These are phyloP conservation scores for Penicillium sp. DNA, from an alignment of 2,329 filamentous ascomycete species.

Conservation along the genomic window DNA sequence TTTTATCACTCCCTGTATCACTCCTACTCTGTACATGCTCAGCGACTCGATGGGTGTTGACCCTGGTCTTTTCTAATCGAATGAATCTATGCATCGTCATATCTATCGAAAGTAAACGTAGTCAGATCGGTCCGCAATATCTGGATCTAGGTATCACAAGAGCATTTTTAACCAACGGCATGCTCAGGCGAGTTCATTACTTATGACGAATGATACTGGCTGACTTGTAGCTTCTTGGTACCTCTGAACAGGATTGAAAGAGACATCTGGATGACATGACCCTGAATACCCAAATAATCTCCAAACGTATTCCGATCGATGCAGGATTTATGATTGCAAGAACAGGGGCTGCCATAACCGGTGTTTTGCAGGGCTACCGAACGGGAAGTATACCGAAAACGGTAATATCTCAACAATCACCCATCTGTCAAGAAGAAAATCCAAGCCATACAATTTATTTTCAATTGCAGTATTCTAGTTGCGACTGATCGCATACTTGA, in stretches of 20 bases:
- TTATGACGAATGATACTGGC: background rate
- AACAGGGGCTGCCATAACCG: too few species aligned
- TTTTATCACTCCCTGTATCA: slow-evolving; percentile 28
- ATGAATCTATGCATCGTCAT: slow-evolving; percentile 30
- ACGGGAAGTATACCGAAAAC: background rate
- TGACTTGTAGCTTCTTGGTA: background rate
- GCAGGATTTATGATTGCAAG: too few species aligned
- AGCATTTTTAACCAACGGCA: background rate
- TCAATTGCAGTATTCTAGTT: too few species aligned
- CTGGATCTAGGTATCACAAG: background rate
- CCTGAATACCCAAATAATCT: too few species aligned
- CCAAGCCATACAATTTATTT: too few species aligned
- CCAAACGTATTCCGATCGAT: too few species aligned
- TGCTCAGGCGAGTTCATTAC: background rate
- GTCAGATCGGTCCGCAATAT: too few species aligned
- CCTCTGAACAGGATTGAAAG: background rate
- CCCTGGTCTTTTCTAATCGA: slow-evolving; percentile 27
- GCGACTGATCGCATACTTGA: background rate
- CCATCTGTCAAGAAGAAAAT: background rate
- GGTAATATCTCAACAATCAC: background rate
- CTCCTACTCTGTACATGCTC: slow-evolving; percentile 39
- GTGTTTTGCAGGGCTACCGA: background rate
- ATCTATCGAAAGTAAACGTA: slow-evolving; percentile 16
- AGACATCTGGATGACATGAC: too few species aligned
- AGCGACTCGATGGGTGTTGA: slow-evolving; percentile 38